Evolutionary conservation across 441 rosid genomes (phyloP), one percentile per base, ranked within the genome.

Genomic region (Metrosideros polymorpha): DNA sequence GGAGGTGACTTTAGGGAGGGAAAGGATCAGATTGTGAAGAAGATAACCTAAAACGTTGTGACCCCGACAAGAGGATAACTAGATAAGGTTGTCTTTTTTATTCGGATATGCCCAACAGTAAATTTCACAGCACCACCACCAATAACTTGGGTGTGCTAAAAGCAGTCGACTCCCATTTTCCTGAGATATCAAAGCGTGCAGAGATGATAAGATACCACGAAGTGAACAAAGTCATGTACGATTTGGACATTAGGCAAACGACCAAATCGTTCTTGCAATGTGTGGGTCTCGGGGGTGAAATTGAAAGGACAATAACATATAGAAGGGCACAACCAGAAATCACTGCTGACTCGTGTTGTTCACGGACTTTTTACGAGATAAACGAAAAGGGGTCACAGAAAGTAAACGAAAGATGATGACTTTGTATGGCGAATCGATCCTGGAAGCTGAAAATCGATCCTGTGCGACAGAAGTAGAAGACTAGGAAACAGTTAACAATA

Each of bases 81-180:
- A 87, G 94, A 91, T 91, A 93, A 91, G 92, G 89, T 87, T 89
- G 89, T 83, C 89, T 86, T 82, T 85, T 82, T 42, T 75, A 83
- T 50, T 86, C 49, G 77, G 66, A 84, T 82, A 75, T 89, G 54
- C 57, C 85, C 50, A 18, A 56, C 61, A 83, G 84, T 53, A 54
- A 51, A 83, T 52, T 52, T 83, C 84, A 30, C n/a, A 10, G 79
- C 79, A 83, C 55, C 25, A 83, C 55, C 25, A 3, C 42, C 56
- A 10, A 24, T 50, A 49, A 84, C 84, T 54, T n/a, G 30, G 53
- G 85, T 24, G 54, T 57, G 6, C 79, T 39, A 5, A 66, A 66
- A 35, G 47, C 79, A 66, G 79, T 35, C 22, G 17, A 71, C 79
- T 12, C 79, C 79, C 79, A 39, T 71, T 71, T 66, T 66, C 47